Evolutionary conservation across 768 basidiomycete species (phyloP).

Genomic region (Albatrellus ellisii): DNA sequence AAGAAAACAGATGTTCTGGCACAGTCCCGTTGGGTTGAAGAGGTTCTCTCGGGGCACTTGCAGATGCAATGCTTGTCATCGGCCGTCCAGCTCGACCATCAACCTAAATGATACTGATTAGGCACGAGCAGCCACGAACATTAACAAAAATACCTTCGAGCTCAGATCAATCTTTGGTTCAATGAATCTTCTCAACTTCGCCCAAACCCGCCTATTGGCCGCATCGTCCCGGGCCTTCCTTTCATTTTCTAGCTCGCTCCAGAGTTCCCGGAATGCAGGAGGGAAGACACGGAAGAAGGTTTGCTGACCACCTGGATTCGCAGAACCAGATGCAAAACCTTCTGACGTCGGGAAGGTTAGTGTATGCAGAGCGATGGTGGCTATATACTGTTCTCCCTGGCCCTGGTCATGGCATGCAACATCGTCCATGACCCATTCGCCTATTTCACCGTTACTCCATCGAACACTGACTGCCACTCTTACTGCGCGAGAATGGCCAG

Average conservation of each 20-base stretch:
- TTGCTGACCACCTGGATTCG: conserved; percentile 30
- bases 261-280: conserved; percentile 72
- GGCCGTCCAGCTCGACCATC: background rate
- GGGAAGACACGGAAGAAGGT: conserved; percentile 77
- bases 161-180: conserved; percentile 38
- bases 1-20: conserved; percentile 40
- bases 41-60: background rate
- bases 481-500: conserved; percentile 60
- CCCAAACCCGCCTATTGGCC: conserved; percentile 61
- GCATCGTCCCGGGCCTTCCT: conserved; percentile 49
- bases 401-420: conserved; percentile 63
- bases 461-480: conserved; percentile 60
- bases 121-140: background rate
- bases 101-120: background rate
- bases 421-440: conserved; percentile 74
- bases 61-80: background rate
- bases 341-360: conserved; percentile 50
- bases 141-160: conserved; percentile 29
- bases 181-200: conserved; percentile 48
- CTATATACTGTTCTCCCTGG: conserved; percentile 86
- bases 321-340: conserved; percentile 47
- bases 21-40: background rate
- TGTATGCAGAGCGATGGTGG: conserved; percentile 74
- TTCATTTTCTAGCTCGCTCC: conserved; percentile 72
- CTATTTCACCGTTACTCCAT: conserved; percentile 49